Conservation (phyloP, 129 eudicot species). For the Tagetes erecta region DNA sequence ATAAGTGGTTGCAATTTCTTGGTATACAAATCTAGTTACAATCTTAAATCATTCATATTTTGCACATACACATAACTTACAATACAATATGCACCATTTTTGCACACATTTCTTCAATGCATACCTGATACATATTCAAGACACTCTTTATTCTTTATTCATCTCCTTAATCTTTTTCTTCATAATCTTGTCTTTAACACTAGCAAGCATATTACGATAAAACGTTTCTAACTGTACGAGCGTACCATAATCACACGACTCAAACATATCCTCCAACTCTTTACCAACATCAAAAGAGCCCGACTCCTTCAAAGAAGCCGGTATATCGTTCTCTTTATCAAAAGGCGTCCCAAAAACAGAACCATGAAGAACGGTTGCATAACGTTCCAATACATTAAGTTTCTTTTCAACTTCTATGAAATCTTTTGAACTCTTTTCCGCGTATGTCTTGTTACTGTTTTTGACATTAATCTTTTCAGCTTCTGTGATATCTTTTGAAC, state of each 20-base stretch:
- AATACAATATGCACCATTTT: conserved; percentile 6
- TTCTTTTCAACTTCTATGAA: conserved; percentile 26
- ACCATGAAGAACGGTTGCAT: conserved; percentile 81
- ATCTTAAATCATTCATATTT: background rate
- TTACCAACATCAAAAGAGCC: conserved; percentile 57
- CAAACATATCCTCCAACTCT: conserved; percentile 87
- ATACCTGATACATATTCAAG: conserved; percentile 37
- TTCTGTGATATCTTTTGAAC: conserved; percentile 21
- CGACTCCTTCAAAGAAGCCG: conserved; percentile 37
- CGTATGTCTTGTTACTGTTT: conserved; percentile 13
- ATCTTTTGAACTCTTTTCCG: conserved; percentile 25
- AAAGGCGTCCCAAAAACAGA: conserved; percentile 71
- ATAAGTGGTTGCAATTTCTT: background rate
- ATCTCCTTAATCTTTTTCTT: conserved; percentile 68
- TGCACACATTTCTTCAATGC: background rate
- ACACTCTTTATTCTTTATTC: conserved; percentile 64
- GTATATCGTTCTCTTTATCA: conserved; percentile 54
- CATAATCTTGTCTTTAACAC: conserved; percentile 78
- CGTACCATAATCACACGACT: conserved; percentile 52
- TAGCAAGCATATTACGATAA: conserved; percentile 63
- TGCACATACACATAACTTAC: conserved; percentile 1
- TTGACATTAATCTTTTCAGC: background rate
- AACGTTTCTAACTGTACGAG: conserved; percentile 72
- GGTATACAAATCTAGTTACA: background rate
- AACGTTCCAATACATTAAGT: conserved; percentile 52